phyloP scores from a whole-genome alignment of 2,329 filamentous ascomycete genomes.

The Hypoxylon sp. region DNA sequence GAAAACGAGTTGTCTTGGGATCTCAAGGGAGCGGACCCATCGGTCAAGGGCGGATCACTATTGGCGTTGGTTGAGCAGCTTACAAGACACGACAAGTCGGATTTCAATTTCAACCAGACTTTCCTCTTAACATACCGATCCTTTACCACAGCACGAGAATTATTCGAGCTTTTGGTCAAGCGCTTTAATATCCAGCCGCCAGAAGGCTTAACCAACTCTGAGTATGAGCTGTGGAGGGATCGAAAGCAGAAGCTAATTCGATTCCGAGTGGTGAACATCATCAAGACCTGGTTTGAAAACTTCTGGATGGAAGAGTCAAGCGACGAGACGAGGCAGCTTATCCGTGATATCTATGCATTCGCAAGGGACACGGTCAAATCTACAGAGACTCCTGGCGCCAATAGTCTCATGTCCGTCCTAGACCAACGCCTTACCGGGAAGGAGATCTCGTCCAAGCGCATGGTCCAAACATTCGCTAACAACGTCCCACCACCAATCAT shows the following conservation, averaged over 20 bases:
- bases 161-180: slow-evolving; percentile 93
- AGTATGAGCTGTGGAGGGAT: slow-evolving; percentile 91
- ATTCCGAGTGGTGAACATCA: slow-evolving; percentile 95
- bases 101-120: slow-evolving; percentile 96
- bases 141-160: slow-evolving; percentile 89
- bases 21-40: slow-evolving; percentile 79
- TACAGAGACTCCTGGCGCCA: slow-evolving; percentile 91
- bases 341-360: slow-evolving; percentile 91
- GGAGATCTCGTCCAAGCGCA: slow-evolving; percentile 85
- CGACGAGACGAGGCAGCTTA: slow-evolving; percentile 85
- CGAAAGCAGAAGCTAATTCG: slow-evolving; percentile 96
- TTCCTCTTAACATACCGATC: slow-evolving; percentile 97
- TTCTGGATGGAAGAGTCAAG: slow-evolving; percentile 98
- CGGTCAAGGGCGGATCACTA: slow-evolving; percentile 90
- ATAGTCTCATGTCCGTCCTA: slow-evolving; percentile 85
- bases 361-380: slow-evolving; percentile 93
- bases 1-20: slow-evolving; percentile 94
- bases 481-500: slow-evolving; percentile 90
- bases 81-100: slow-evolving; percentile 94
- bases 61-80: slow-evolving; percentile 93
- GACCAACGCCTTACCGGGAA: slow-evolving; percentile 91
- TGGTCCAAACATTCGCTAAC: slow-evolving; percentile 88
- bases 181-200: slow-evolving; percentile 94
- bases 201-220: slow-evolving; percentile 78
- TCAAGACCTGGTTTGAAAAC: slow-evolving; percentile 98